phyloP scores from a whole-genome alignment of 108 stramenopile species.

The Stephanodiscus triporus region DNA sequence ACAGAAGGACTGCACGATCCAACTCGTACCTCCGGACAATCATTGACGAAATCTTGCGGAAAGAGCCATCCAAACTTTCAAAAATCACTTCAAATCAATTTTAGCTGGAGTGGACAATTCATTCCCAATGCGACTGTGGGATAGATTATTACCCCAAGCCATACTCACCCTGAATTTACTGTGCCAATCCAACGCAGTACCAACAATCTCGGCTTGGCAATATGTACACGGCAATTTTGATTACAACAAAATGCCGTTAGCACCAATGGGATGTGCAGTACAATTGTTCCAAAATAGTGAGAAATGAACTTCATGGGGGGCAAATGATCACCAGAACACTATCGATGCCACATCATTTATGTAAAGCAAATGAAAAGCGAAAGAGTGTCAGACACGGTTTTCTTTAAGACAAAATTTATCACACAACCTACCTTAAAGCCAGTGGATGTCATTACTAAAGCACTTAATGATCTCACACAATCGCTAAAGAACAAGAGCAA shows the following conservation, averaged over 20 bases:
- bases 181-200: background rate
- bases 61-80: conserved; percentile 54
- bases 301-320: background rate
- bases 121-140: conserved; percentile 43
- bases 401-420: conserved; percentile 24
- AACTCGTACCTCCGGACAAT: conserved; percentile 42
- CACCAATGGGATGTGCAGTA: conserved; percentile 9
- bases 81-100: conserved; percentile 50
- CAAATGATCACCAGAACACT: conserved; percentile 18
- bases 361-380: conserved; percentile 11
- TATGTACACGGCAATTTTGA: background rate
- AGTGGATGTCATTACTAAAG: conserved; percentile 20
- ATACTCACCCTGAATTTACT: background rate
- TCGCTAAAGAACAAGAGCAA: conserved; percentile 1
- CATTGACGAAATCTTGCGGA: conserved; percentile 49
- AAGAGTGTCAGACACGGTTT: conserved; percentile 26
- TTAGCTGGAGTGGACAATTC: conserved; percentile 21
- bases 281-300: background rate
- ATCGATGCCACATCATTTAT: conserved; percentile 16
- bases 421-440: conserved; percentile 24
- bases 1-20: conserved; percentile 15
- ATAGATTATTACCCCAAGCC: conserved; percentile 36
- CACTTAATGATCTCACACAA: background rate
- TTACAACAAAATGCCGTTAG: background rate
- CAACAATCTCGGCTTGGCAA: background rate